Evolutionary conservation across 352 stramenopile genomes (phyloP).

Genomic region (Phytophthora capsici): DNA sequence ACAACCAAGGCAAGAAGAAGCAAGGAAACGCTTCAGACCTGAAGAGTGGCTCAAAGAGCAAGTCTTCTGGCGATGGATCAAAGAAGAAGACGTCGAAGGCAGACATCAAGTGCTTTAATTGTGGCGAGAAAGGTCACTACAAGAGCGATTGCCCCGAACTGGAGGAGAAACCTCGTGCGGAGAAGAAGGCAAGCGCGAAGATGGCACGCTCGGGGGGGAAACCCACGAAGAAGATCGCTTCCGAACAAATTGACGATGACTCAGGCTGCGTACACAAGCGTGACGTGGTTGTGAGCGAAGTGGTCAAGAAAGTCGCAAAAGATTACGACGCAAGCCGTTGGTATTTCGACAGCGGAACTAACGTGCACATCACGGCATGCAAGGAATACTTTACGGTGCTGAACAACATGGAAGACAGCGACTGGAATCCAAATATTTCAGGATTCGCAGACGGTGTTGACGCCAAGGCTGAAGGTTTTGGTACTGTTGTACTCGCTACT

Average conservation of each 20-base stretch:
- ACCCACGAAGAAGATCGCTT: neutral
- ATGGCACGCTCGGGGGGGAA: constrained; percentile 1
- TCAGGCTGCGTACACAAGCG: neutral
- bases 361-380: constrained; percentile 17
- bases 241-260: neutral
- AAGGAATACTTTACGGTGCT: constrained; percentile 26
- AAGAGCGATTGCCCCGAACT: neutral
- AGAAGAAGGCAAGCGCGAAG: constrained; percentile 5
- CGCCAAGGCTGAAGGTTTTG: constrained; percentile 18
- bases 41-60: neutral
- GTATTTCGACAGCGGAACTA: constrained; percentile 26
- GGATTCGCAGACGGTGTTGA: constrained; percentile 9
- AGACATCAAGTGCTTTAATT: neutral
- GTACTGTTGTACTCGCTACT: constrained; percentile 7
- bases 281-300: constrained; percentile 1
- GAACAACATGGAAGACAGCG: constrained; percentile 20
- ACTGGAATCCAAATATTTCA: constrained; percentile 12
- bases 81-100: neutral
- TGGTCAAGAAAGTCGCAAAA: constrained; percentile 1
- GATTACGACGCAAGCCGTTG: constrained; percentile 3
- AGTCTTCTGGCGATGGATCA: neutral
- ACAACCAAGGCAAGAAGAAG: constrained; percentile 6
- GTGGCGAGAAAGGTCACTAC: neutral
- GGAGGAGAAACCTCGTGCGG: neutral
- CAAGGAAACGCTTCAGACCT: neutral